Percentiles rank a stretch among this genome's conserved stretches.
Evolutionary conservation across 345 rosid genomes (phyloP).

Genomic region (Salix koriyanagi): DNA sequence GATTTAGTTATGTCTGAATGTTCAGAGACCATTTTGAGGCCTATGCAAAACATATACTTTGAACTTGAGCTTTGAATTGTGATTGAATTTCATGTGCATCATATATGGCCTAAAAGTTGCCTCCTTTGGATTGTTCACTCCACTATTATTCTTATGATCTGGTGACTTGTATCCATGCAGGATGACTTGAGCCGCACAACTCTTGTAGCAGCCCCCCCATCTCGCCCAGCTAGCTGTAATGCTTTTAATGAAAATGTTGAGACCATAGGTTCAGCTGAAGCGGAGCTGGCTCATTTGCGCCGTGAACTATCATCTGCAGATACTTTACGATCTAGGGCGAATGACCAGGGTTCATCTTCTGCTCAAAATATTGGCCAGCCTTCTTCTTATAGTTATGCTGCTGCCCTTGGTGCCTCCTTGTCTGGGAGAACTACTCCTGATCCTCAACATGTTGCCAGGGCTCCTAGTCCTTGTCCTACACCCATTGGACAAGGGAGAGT

Average conservation of each 20-base stretch:
- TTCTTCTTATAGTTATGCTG: slow-evolving; percentile 67
- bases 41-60: background rate
- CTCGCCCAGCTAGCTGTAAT: slow-evolving; percentile 79
- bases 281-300: slow-evolving; percentile 45
- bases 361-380: slow-evolving; percentile 46
- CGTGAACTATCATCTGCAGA: slow-evolving; percentile 40
- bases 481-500: slow-evolving; percentile 81
- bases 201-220: slow-evolving; percentile 38
- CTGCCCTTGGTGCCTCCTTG: slow-evolving; percentile 70
- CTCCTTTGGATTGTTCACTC: background rate
- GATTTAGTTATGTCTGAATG: background rate
- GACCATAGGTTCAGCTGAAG: slow-evolving; percentile 34
- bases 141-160: background rate
- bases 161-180: slow-evolving; percentile 34
- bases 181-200: slow-evolving; percentile 51
- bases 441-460: slow-evolving; percentile 66
- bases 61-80: background rate
- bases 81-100: background rate
- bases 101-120: background rate
- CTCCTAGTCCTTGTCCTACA: slow-evolving; percentile 81
- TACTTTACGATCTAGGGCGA: slow-evolving; percentile 29
- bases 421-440: slow-evolving; percentile 90
- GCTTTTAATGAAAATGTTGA: slow-evolving; percentile 64
- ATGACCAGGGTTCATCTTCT: slow-evolving; percentile 46
- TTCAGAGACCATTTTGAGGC: background rate